Conservation (phyloP, 2,329 filamentous ascomycete species). For the Aspergillus sp. region DNA sequence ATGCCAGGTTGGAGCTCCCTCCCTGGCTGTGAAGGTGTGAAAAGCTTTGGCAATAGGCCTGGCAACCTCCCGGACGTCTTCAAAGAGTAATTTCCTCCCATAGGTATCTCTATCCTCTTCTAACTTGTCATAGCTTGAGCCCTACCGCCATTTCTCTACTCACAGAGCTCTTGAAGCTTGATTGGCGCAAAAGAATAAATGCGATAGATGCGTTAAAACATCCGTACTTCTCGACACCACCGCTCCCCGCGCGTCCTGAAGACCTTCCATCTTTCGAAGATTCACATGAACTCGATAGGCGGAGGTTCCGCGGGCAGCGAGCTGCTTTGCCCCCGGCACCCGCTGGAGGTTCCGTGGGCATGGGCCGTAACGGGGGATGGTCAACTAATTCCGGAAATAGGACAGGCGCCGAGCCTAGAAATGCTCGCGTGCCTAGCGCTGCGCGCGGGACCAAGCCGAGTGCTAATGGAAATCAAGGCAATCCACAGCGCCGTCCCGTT, state of each 20-base stretch:
- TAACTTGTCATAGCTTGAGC: conserved; percentile 58
- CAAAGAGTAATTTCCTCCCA: conserved; percentile 60
- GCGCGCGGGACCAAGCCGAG: conserved; percentile 36
- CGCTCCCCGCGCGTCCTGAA: conserved; percentile 77
- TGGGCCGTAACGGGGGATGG: conserved; percentile 65
- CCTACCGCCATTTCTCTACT: conserved; percentile 77
- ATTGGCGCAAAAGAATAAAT: conserved; percentile 88
- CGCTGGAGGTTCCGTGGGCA: conserved; percentile 85
- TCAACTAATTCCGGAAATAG: conserved; percentile 38
- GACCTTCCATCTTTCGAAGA: conserved; percentile 93
- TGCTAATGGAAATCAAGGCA: conserved; percentile 28
- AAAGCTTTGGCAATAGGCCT: conserved; percentile 61
- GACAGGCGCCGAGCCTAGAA: conserved; percentile 35
- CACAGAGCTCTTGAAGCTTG: conserved; percentile 79
- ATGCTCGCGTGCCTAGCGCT: conserved; percentile 41
- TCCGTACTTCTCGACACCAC: conserved; percentile 81
- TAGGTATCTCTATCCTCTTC: conserved; percentile 8
- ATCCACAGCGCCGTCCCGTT: conserved; percentile 30
- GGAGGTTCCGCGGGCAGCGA: conserved; percentile 86
- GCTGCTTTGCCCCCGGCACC: conserved; percentile 86
- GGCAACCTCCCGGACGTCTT: conserved; percentile 76
- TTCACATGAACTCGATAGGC: conserved; percentile 92
- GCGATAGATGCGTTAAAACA: conserved; percentile 92
- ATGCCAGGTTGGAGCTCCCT: conserved; percentile 91
- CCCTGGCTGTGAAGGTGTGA: conserved; percentile 78